phyloP scores from a whole-genome alignment of 495 filamentous ascomycete genomes.

The Venustampulla echinocandica region DNA sequence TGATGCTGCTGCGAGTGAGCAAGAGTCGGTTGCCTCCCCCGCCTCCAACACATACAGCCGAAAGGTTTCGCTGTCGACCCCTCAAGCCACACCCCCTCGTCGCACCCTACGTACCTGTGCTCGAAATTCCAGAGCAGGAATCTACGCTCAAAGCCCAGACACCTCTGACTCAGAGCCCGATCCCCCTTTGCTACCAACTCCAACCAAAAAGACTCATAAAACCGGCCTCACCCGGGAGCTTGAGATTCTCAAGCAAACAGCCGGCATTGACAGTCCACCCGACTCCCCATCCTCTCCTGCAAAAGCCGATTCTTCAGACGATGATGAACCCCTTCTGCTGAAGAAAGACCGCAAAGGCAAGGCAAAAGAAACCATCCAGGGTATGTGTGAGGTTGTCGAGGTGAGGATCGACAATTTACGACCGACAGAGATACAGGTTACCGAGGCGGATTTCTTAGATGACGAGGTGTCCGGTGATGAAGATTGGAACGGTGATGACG shows the following conservation, averaged over 20 bases:
- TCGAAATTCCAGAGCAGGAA: slow-evolving; percentile 2
- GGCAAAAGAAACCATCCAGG: slow-evolving; percentile 46
- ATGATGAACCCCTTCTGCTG: not conserved
- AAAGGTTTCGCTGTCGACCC: not conserved
- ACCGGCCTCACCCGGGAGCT: slow-evolving; percentile 11
- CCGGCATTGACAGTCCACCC: slow-evolving; percentile 11
- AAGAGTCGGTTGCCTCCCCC: not conserved
- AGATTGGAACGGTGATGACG: slow-evolving; percentile 60
- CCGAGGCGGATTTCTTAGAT: slow-evolving; percentile 75
- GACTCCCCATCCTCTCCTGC: not conserved
- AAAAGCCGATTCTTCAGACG: slow-evolving; percentile 3
- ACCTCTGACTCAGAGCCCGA: not conserved
- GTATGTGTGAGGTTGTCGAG: slow-evolving; percentile 72
- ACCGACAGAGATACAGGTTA: slow-evolving; percentile 60
- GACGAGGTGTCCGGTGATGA: slow-evolving; percentile 65
- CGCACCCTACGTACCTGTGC: not conserved
- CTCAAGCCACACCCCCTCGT: slow-evolving; percentile 6
- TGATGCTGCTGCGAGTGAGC: not conserved
- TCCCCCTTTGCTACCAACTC: not conserved
- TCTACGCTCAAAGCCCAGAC: slow-evolving; percentile 16
- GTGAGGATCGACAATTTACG: slow-evolving; percentile 78
- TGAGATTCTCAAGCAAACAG: slow-evolving; percentile 9
- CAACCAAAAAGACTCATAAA: not conserved
- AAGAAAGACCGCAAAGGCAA: slow-evolving; percentile 8
- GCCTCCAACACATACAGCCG: not conserved